phyloP scores from a whole-genome alignment of 192 early-diverging fungal genomes.

The Coemansia sp. region DNA sequence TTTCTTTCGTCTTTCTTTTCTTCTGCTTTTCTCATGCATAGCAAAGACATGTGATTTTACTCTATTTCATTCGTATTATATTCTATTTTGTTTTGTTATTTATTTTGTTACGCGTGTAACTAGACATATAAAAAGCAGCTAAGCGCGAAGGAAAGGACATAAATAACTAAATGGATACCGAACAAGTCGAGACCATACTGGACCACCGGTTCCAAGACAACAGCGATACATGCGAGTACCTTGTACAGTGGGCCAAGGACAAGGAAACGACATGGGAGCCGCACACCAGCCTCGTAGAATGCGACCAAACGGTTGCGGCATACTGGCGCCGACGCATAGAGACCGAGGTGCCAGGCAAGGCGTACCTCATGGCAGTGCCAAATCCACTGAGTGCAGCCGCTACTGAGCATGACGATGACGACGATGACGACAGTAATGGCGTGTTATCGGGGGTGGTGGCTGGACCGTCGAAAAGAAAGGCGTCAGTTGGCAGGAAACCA shows the following conservation, averaged over 20 bases:
- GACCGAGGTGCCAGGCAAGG: not conserved
- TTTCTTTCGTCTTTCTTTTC: too few relatives aligned
- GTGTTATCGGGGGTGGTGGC: not conserved
- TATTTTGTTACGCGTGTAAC: not conserved
- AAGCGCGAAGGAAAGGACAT: not conserved
- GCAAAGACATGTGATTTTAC: too few relatives aligned
- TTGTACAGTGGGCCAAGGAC: conserved; percentile 40
- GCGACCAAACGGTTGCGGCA: conserved; percentile 9
- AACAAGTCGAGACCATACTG: conserved; percentile 2
- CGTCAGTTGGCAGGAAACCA: not conserved
- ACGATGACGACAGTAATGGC: not conserved
- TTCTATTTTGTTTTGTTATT: too few relatives aligned
- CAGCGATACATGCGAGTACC: conserved; percentile 24
- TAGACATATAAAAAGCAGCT: not conserved
- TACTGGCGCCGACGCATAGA: conserved; percentile 24
- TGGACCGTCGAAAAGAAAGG: not conserved
- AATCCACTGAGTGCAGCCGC: not conserved
- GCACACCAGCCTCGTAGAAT: conserved; percentile 10
- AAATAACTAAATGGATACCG: conserved; percentile 5
- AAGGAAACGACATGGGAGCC: conserved; percentile 34
- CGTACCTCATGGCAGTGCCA: not conserved
- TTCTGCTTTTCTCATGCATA: too few relatives aligned
- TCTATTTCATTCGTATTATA: too few relatives aligned
- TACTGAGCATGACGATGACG: too few relatives aligned
- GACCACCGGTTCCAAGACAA: conserved; percentile 10